Evolutionary conservation across 75 land plant species (phyloP).

Genomic region (Isoetes taiwanensis): DNA sequence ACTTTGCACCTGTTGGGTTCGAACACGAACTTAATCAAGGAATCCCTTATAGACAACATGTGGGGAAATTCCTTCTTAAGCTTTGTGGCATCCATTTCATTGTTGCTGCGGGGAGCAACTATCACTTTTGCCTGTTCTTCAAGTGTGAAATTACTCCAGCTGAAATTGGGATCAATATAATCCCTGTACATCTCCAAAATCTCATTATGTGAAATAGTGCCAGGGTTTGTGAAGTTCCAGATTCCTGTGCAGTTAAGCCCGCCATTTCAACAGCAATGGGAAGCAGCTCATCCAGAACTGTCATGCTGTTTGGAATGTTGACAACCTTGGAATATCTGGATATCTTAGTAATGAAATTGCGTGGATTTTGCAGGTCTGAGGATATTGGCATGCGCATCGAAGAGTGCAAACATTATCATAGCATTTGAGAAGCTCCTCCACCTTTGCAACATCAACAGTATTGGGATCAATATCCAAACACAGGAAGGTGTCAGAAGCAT

Average conservation of each 20-base stretch:
- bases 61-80: constrained; percentile 2
- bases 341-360: constrained; percentile 3
- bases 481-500: too few species aligned
- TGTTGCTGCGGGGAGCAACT: constrained; percentile 3
- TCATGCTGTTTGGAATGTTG: constrained; percentile 7
- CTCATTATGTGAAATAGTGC: constrained; percentile 2
- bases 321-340: not conserved
- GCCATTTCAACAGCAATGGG: not conserved
- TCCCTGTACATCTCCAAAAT: constrained; percentile 6
- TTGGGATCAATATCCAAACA: too few species aligned
- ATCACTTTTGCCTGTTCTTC: constrained; percentile 7
- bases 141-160: not conserved
- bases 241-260: constrained; percentile 3
- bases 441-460: too few species aligned
- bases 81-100: not conserved
- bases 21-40: not conserved
- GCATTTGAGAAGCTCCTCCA: constrained; percentile 6
- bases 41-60: not conserved
- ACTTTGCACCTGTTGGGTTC: not conserved
- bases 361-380: constrained; percentile 1
- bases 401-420: constrained; percentile 6
- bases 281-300: constrained; percentile 2
- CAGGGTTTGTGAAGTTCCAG: constrained; percentile 5
- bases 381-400: not conserved
- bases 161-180: not conserved